phyloP scores from a whole-genome alignment of 1,139 yeast species.

The Blastobotrys elegans region DNA sequence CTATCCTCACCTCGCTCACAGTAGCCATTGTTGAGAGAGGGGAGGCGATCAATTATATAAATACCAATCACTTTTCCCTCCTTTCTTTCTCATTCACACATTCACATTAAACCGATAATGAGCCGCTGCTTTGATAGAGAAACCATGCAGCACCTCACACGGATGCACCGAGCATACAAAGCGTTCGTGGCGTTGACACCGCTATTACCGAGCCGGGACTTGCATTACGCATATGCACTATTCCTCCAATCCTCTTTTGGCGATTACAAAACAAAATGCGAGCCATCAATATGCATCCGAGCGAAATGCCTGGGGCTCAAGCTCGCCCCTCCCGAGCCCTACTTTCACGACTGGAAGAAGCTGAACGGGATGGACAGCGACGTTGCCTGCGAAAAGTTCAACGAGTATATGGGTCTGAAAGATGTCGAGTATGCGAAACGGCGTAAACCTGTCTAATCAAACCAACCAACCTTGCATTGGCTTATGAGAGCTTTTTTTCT shows the following conservation, averaged over 20 bases:
- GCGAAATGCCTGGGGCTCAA: slow-evolving; percentile 13
- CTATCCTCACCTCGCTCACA: no score
- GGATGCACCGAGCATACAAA: slow-evolving; percentile 14
- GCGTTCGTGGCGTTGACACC: slow-evolving; percentile 12
- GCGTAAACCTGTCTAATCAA: no score
- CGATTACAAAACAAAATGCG: slow-evolving; percentile 10
- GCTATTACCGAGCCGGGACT: slow-evolving; percentile 6
- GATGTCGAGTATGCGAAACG: slow-evolving; percentile 12
- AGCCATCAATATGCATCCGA: slow-evolving; percentile 10
- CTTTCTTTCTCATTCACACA: background rate
- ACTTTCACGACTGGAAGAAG: slow-evolving; percentile 13
- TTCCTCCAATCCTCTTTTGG: slow-evolving; percentile 16
- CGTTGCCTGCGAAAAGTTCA: slow-evolving; percentile 16
- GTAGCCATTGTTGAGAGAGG: no score
- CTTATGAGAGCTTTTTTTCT: no score
- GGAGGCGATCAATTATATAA: background rate
- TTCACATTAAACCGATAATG: slow-evolving; percentile 7
- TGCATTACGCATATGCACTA: slow-evolving; percentile 14
- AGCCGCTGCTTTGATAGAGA: slow-evolving; percentile 13
- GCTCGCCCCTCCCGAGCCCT: slow-evolving; percentile 13
- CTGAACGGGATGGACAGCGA: slow-evolving; percentile 16
- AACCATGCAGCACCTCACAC: slow-evolving; percentile 13
- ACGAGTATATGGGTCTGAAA: slow-evolving; percentile 16
- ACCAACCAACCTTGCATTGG: no score
- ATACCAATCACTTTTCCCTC: background rate